Percentiles rank a stretch among this genome's conserved stretches.
Conservation (phyloP, 805 yeast species). For the Saccharomycopsis sp. region DNA sequence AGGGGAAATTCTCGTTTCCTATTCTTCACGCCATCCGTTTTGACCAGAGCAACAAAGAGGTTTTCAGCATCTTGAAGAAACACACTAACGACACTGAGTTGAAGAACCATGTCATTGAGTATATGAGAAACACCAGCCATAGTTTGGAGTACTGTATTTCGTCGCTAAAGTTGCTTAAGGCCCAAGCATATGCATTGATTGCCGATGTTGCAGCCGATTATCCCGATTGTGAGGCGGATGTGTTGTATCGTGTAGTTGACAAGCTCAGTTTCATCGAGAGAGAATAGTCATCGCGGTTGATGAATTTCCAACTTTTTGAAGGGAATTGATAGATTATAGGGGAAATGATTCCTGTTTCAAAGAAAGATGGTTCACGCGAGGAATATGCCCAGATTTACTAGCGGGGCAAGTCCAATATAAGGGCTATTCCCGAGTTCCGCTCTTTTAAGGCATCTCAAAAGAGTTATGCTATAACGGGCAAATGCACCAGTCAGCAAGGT, state of each 20-base stretch:
- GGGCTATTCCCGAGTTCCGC: no score
- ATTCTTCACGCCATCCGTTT: constrained; percentile 56
- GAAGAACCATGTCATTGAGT: constrained; percentile 45
- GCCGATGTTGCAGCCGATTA: constrained; percentile 13
- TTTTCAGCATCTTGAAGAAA: constrained; percentile 45
- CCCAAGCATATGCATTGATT: constrained; percentile 25
- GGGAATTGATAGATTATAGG: no score
- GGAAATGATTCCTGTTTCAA: no score
- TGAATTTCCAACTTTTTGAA: no score
- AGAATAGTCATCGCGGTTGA: no score
- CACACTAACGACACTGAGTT: constrained; percentile 43
- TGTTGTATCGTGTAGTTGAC: neutral
- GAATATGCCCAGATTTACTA: no score
- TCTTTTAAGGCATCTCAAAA: no score
- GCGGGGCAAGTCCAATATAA: no score
- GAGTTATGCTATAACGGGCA: no score
- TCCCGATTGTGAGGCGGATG: neutral
- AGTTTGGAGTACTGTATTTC: constrained; percentile 36
- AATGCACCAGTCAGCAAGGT: no score
- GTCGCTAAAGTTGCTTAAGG: constrained; percentile 27
- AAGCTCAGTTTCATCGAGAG: neutral
- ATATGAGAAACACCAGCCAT: constrained; percentile 34
- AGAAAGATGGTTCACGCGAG: no score
- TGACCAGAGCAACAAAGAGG: constrained; percentile 32
- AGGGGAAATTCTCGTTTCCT: constrained; percentile 86